Conservation (phyloP, 1,139 yeast genomes). For the Scheffersomyces titani region DNA sequence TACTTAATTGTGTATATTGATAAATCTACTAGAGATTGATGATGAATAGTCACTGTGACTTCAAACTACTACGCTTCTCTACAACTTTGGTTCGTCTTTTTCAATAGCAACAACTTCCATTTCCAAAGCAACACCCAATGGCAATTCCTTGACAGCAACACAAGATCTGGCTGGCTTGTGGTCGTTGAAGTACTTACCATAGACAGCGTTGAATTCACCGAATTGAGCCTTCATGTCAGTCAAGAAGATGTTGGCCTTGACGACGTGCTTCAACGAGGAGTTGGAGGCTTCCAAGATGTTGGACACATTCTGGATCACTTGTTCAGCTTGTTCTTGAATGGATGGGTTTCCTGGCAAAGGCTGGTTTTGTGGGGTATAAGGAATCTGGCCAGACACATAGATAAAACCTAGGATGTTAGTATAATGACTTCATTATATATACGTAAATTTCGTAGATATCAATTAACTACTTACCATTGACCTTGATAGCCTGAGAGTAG, state of each 20-base stretch:
- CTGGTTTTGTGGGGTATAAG: slow-evolving; percentile 80
- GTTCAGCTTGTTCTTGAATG: slow-evolving; percentile 82
- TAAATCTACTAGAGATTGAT: not conserved
- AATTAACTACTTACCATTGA: slow-evolving; percentile 54
- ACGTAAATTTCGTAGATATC: not conserved
- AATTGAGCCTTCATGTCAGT: slow-evolving; percentile 80
- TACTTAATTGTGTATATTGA: not conserved
- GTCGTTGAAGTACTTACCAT: slow-evolving; percentile 72
- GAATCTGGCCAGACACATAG: slow-evolving; percentile 95
- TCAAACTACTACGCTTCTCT: slow-evolving; percentile 7
- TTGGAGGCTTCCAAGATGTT: slow-evolving; percentile 80
- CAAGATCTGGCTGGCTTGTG: slow-evolving; percentile 97
- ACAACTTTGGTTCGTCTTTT: slow-evolving; percentile 42
- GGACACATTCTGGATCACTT: slow-evolving; percentile 74
- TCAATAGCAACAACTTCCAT: slow-evolving; percentile 82
- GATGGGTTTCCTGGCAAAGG: slow-evolving; percentile 67
- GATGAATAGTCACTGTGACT: not conserved
- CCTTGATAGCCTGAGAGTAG: slow-evolving; percentile 91
- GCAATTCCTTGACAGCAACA: slow-evolving; percentile 86
- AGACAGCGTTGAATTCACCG: slow-evolving; percentile 78
- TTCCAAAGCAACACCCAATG: slow-evolving; percentile 76
- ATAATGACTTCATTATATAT: not conserved
- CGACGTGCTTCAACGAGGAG: slow-evolving; percentile 77
- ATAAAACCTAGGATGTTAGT: slow-evolving; percentile 57
- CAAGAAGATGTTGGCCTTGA: slow-evolving; percentile 84